phyloP scores from a whole-genome alignment of 805 yeast species.

The Yamadazyma olivae region DNA sequence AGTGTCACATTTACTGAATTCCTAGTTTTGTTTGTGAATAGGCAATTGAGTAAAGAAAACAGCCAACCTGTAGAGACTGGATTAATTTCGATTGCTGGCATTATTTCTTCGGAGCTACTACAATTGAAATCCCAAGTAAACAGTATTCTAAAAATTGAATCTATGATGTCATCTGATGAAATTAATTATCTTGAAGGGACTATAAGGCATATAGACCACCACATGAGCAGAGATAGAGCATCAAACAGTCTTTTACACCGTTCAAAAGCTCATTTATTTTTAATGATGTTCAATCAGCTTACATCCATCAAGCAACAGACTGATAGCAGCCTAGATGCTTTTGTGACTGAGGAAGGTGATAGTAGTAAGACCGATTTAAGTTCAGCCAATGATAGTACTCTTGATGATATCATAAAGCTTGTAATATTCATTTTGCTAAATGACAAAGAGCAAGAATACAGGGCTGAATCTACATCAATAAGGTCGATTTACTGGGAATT shows the following conservation, averaged over 20 bases:
- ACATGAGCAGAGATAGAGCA: background rate
- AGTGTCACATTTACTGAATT: background rate
- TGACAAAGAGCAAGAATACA: background rate
- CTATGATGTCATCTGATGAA: background rate
- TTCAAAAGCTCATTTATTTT: background rate
- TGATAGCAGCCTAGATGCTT: background rate
- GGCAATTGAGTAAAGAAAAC: background rate
- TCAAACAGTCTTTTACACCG: background rate
- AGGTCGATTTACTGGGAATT: background rate
- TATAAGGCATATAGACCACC: too few relatives aligned
- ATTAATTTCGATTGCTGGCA: conserved; percentile 6
- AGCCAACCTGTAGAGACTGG: conserved; percentile 5
- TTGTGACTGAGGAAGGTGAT: background rate
- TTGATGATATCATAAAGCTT: background rate
- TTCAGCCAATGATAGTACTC: background rate
- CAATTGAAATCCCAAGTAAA: background rate
- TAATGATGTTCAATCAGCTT: background rate
- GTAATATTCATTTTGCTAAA: background rate
- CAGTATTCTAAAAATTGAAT: background rate
- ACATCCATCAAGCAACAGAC: background rate
- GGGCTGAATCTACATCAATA: background rate
- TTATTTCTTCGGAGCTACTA: conserved; percentile 2
- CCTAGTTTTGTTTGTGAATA: background rate
- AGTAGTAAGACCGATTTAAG: background rate
- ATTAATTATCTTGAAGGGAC: background rate